Percentiles rank a stretch among this genome's conserved stretches.
phyloP scores from a whole-genome alignment of 2,329 filamentous ascomycete species.

The Aspergillus thermomutatus region DNA sequence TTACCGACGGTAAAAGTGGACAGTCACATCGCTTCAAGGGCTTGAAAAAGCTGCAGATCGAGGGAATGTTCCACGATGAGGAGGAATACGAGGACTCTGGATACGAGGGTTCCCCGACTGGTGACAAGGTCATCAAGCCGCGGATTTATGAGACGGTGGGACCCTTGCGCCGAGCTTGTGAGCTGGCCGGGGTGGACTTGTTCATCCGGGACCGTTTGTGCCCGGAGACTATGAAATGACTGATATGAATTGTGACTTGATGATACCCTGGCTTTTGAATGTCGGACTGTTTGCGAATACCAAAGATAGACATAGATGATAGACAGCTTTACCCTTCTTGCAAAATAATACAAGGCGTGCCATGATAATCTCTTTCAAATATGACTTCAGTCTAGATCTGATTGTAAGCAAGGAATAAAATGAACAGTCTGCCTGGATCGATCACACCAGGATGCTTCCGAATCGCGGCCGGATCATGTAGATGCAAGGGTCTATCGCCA shows the following conservation, averaged over 20 bases:
- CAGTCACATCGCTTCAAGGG: conserved; percentile 6
- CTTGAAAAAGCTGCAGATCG: conserved; percentile 21
- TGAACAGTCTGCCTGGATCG: background rate
- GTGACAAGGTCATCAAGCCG: conserved; percentile 17
- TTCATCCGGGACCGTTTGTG: conserved; percentile 24
- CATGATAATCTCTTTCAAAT: background rate
- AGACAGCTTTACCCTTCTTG: background rate
- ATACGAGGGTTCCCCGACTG: conserved; percentile 4
- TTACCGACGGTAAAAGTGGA: background rate
- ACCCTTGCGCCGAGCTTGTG: conserved; percentile 20
- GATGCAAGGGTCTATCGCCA: conserved; percentile 11
- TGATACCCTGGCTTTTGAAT: background rate
- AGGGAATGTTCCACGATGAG: conserved; percentile 27
- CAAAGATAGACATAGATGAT: background rate
- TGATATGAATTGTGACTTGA: background rate
- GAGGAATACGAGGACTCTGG: conserved; percentile 20
- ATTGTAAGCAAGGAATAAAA: background rate
- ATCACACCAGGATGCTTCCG: background rate
- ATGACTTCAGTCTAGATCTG: background rate
- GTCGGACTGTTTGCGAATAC: too few relatives aligned
- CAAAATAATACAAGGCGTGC: background rate
- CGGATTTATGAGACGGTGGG: conserved; percentile 23
- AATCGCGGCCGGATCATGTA: too few relatives aligned
- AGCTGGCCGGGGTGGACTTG: conserved; percentile 18
- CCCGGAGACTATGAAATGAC: conserved; percentile 12